Conservation (phyloP, 805 yeast species). For the Pichia occidentalis region DNA sequence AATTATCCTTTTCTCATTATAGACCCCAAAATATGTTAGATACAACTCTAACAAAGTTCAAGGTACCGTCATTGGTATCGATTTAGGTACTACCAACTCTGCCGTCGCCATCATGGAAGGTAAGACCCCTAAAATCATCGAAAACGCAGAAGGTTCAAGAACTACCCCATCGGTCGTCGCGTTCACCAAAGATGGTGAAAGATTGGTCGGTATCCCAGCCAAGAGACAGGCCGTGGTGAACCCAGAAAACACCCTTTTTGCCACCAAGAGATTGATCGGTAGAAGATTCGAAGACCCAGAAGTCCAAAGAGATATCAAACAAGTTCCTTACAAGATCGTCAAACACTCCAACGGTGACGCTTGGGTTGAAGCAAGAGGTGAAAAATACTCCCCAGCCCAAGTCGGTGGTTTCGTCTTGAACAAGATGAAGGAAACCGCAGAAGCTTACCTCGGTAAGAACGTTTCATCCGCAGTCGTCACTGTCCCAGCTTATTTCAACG, state of each 20-base stretch:
- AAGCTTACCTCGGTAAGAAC: constrained; percentile 79
- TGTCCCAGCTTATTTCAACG: constrained; percentile 87
- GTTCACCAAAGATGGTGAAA: constrained; percentile 41
- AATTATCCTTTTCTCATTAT: not conserved
- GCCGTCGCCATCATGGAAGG: constrained; percentile 76
- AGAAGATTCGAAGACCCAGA: constrained; percentile 61
- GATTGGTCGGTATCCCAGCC: constrained; percentile 63
- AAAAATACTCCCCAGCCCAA: constrained; percentile 57
- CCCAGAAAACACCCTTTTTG: constrained; percentile 72
- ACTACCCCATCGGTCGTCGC: constrained; percentile 81
- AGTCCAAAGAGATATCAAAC: constrained; percentile 58
- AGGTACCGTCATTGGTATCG: constrained; percentile 65
- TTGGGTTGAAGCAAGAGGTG: constrained; percentile 48
- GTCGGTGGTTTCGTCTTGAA: constrained; percentile 70
- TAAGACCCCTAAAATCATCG: constrained; percentile 56
- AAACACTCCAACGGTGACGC: constrained; percentile 63
- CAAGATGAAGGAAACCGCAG: constrained; percentile 98
- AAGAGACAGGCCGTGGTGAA: constrained; percentile 72
- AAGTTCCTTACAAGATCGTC: constrained; percentile 58
- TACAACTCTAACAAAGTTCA: constrained; percentile 31
- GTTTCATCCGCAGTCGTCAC: constrained; percentile 88
- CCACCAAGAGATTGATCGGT: constrained; percentile 78
- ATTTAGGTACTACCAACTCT: constrained; percentile 80
- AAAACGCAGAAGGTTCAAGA: constrained; percentile 71
- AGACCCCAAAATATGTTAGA: constrained; percentile 28